Base-by-base conservation (phyloP, 2,329 filamentous ascomycete species). In the Fusarium continuum region DNA sequence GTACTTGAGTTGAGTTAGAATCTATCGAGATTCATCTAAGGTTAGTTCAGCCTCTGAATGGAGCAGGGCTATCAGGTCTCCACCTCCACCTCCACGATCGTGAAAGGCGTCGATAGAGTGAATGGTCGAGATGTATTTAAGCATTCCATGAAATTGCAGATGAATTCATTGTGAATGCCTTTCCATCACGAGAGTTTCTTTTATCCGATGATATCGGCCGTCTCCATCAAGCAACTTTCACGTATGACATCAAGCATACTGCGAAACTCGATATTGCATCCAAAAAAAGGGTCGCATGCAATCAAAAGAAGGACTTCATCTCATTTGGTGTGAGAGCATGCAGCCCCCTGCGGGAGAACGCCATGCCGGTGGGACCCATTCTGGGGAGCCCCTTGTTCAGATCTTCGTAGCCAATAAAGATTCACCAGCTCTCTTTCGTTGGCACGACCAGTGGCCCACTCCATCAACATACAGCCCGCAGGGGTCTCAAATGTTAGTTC, bases 311-410 rank as follows among this genome's bases (percentile, higher is more conserved):
- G 45, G 56, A 39, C 26, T 47, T 61, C 53, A 64, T 68, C n/a
- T 51, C 47, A 46, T 47, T 62, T 62, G 58, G 34, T 45, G 54
- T 44, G 38, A 16, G 22, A 64, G 44, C 40, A 48, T 61, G 61
- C 41, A 49, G 55, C 60, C 58, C 41, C 29, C 44, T 65, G 57
- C 57, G 54, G 23, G 44, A 61, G 65, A 64, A 53, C 55, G 58
- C 64, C 62, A 67, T 56, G 56, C 41, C 61, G 63, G 50, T 55
- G 64, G 13, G 20, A 56, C 38, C 55, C 64, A 43, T 59, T 44
- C 46, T 61, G 53, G 52, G 52, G 53, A 43, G 43, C 38, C 38
- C 57, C 53, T 61, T 58, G 52, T 44, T 25, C 25, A 25, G 13
- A n/a, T 9, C 4, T 2, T 29, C n/a, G 16, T 17, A 14, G 14